These are phyloP conservation scores for Mycena venus DNA, from an alignment of 768 basidiomycete species.

Conservation along the genomic window DNA sequence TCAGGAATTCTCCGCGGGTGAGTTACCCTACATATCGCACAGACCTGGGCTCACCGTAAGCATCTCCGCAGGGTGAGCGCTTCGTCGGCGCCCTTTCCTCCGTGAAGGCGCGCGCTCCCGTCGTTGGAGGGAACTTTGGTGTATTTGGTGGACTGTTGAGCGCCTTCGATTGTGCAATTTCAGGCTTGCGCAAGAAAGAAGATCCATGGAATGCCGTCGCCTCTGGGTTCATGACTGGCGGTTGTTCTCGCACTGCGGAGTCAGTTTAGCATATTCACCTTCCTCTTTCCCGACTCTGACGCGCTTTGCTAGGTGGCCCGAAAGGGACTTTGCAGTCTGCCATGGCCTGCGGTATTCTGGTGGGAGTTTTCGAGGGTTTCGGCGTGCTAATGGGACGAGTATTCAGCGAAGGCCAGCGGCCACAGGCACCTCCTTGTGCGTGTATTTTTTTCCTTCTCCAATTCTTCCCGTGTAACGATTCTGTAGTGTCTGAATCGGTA, in stretches of 20 bases:
- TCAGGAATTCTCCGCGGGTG: slow-evolving; percentile 94
- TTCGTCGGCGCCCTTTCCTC: slow-evolving; percentile 94
- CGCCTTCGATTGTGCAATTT: slow-evolving; percentile 97
- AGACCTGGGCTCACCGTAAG: slow-evolving; percentile 27
- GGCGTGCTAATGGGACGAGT: slow-evolving; percentile 92
- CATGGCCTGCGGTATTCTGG: slow-evolving; percentile 93
- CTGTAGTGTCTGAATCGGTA: too few relatives aligned
- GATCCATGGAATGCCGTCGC: slow-evolving; percentile 99
- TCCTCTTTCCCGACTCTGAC: slow-evolving; percentile 11
- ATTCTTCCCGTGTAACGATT: too few relatives aligned
- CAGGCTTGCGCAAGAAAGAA: slow-evolving; percentile 96
- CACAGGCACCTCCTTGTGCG: slow-evolving; percentile 78
- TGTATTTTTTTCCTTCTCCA: neutral
- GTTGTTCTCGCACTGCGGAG: slow-evolving; percentile 92
- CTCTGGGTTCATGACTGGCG: slow-evolving; percentile 98
- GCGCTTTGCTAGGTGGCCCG: slow-evolving; percentile 84
- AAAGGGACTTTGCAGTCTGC: slow-evolving; percentile 93
- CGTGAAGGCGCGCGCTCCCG: slow-evolving; percentile 97
- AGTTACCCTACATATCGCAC: slow-evolving; percentile 40
- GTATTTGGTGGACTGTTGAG: slow-evolving; percentile 99
- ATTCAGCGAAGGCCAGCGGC: slow-evolving; percentile 79
- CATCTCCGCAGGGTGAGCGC: slow-evolving; percentile 83
- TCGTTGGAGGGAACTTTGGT: slow-evolving; percentile 96
- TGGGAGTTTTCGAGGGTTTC: slow-evolving; percentile 95
- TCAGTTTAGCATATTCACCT: slow-evolving; percentile 59